Evolutionary conservation across 192 early-diverging fungal species (phyloP).

Genomic region (Coemansia asiatica): DNA sequence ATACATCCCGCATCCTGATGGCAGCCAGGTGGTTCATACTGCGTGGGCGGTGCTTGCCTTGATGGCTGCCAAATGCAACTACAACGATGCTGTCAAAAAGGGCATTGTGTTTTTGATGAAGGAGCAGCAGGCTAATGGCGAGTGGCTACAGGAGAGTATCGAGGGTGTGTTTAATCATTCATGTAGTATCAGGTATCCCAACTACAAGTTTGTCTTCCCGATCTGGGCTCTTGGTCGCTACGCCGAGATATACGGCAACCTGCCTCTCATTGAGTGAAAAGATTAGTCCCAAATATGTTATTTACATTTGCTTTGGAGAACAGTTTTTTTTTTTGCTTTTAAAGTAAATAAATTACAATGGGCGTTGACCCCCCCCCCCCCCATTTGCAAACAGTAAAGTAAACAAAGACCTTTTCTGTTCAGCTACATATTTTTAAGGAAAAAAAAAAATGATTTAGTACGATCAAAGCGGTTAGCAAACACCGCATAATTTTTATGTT

Average conservation of each 20-base stretch:
- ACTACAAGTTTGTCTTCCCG: slow-evolving; percentile 91
- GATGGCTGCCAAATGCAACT: slow-evolving; percentile 86
- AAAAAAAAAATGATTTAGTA: no score
- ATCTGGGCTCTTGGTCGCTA: slow-evolving; percentile 91
- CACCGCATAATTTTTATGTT: no score
- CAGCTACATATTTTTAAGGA: no score
- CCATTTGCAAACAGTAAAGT: no score
- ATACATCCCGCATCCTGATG: slow-evolving; percentile 48
- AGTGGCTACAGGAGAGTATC: slow-evolving; percentile 95
- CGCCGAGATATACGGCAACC: slow-evolving; percentile 68
- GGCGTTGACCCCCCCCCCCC: no score
- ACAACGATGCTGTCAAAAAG: slow-evolving; percentile 63
- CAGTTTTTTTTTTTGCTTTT: no score
- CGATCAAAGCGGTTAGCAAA: no score
- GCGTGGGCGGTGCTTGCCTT: slow-evolving; percentile 85
- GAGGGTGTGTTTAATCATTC: slow-evolving; percentile 98
- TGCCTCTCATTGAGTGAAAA: slow-evolving; percentile 40
- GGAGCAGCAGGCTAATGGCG: slow-evolving; percentile 85
- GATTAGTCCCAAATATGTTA: neutral
- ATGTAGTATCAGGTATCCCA: slow-evolving; percentile 84
- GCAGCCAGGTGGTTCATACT: slow-evolving; percentile 91
- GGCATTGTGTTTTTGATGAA: slow-evolving; percentile 74
- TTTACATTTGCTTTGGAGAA: neutral
- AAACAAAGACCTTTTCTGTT: no score
- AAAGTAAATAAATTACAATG: no score